These are phyloP conservation scores for Cystoderma amianthinum DNA, from an alignment of 768 basidiomycete species.

Conservation along the genomic window DNA sequence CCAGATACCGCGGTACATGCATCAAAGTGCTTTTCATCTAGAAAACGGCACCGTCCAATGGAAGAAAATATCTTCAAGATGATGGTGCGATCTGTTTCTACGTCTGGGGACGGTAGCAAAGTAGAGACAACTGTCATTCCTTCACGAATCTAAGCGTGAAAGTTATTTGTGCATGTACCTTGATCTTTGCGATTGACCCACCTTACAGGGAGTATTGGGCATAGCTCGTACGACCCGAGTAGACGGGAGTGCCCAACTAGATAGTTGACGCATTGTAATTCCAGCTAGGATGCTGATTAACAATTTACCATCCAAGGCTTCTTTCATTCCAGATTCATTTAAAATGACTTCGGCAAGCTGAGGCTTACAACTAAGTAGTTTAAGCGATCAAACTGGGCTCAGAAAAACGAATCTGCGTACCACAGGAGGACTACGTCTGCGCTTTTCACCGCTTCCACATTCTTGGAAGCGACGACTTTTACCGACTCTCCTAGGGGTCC, in stretches of 20 bases:
- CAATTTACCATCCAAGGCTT: slow-evolving; percentile 84
- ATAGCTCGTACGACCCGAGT: slow-evolving; percentile 91
- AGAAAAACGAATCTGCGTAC: slow-evolving; percentile 32
- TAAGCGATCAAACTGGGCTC: background rate
- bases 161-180: background rate
- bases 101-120: slow-evolving; percentile 43
- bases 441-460: slow-evolving; percentile 62
- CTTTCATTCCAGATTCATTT: slow-evolving; percentile 63
- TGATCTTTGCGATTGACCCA: slow-evolving; percentile 33
- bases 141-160: slow-evolving; percentile 75
- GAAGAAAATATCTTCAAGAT: slow-evolving; percentile 95
- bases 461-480: slow-evolving; percentile 62
- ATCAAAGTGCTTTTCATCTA: slow-evolving; percentile 98
- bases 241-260: slow-evolving; percentile 63
- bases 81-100: slow-evolving; percentile 60
- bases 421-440: slow-evolving; percentile 87
- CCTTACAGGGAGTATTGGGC: slow-evolving; percentile 98
- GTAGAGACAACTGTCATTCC: slow-evolving; percentile 95
- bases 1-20: slow-evolving; percentile 96
- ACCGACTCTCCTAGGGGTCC: slow-evolving; percentile 60
- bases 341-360: slow-evolving; percentile 78
- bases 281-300: slow-evolving; percentile 98
- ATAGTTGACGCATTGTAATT: slow-evolving; percentile 79
- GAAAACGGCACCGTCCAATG: slow-evolving; percentile 90
- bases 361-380: slow-evolving; percentile 77